Evolutionary conservation across 2,329 filamentous ascomycete species (phyloP).

Genomic region (Cladosporium austrohemisphaericum): DNA sequence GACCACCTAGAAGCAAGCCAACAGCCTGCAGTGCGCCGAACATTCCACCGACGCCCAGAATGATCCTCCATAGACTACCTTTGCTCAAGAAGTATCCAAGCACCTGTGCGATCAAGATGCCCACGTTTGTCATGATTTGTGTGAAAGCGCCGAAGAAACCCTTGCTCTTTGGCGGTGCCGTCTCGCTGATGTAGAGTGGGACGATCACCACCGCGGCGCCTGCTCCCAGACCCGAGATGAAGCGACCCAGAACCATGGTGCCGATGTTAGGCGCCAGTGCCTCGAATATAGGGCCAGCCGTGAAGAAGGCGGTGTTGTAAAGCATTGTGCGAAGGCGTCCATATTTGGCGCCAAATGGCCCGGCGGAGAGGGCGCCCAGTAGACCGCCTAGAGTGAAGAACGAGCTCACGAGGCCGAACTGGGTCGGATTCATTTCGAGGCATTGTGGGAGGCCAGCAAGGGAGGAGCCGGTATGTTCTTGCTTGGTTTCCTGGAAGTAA

Average conservation of each 20-base stretch:
- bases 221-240: conserved; percentile 78
- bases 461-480: conserved; percentile 1
- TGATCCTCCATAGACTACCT: conserved; percentile 75
- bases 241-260: conserved; percentile 67
- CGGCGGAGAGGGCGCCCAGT: conserved; percentile 73
- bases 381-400: conserved; percentile 89
- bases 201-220: conserved; percentile 90
- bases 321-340: conserved; percentile 76
- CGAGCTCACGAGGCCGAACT: conserved; percentile 83
- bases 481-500: conserved; percentile 7
- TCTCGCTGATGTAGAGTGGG: conserved; percentile 89
- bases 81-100: conserved; percentile 85
- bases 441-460: conserved; percentile 60
- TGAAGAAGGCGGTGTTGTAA: conserved; percentile 70
- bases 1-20: conserved; percentile 66
- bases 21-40: conserved; percentile 65
- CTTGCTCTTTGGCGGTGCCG: conserved; percentile 63
- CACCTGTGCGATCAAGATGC: conserved; percentile 78
- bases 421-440: conserved; percentile 77
- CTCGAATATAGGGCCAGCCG: conserved; percentile 71
- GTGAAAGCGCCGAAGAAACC: conserved; percentile 77
- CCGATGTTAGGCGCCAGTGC: conserved; percentile 65
- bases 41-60: conserved; percentile 68
- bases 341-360: conserved; percentile 70
- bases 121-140: conserved; percentile 84